phyloP scores from a whole-genome alignment of 2,329 filamentous ascomycete species.

The Leptographium lundbergii region DNA sequence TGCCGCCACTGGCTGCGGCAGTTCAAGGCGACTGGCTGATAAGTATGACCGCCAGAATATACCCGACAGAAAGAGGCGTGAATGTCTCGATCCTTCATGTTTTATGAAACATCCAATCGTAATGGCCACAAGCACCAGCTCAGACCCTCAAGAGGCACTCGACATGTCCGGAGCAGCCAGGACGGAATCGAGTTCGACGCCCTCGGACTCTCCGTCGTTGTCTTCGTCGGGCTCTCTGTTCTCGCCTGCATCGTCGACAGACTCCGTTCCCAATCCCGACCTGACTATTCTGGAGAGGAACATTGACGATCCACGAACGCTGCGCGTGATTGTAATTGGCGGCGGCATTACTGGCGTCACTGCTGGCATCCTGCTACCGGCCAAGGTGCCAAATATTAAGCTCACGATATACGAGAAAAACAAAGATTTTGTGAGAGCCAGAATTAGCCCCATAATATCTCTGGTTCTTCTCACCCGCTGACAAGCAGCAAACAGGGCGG shows the following conservation, averaged over 20 bases:
- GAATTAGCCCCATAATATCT: too few relatives aligned
- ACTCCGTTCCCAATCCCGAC: neutral
- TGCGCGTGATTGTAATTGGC: constrained; percentile 49
- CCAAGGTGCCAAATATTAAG: constrained; percentile 54
- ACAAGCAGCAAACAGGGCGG: neutral
- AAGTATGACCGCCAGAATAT: too few relatives aligned
- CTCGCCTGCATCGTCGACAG: neutral
- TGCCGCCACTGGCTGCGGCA: too few relatives aligned
- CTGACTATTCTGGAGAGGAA: neutral
- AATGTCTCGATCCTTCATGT: too few relatives aligned
- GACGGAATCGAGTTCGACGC: too few relatives aligned
- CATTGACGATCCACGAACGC: constrained; percentile 32
- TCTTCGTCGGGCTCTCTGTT: neutral
- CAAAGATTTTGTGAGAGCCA: constrained; percentile 37
- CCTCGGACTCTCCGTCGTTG: neutral
- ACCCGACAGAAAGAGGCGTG: too few relatives aligned
- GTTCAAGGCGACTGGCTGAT: too few relatives aligned
- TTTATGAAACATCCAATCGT: too few relatives aligned
- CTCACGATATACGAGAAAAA: constrained; percentile 59
- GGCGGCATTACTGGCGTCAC: constrained; percentile 51
- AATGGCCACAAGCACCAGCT: too few relatives aligned
- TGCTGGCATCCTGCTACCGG: constrained; percentile 52
- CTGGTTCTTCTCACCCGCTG: neutral
- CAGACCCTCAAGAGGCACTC: too few relatives aligned
- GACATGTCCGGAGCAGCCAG: too few relatives aligned